Conservation (phyloP, 2,329 filamentous ascomycete species). For the Tothia fuscella region DNA sequence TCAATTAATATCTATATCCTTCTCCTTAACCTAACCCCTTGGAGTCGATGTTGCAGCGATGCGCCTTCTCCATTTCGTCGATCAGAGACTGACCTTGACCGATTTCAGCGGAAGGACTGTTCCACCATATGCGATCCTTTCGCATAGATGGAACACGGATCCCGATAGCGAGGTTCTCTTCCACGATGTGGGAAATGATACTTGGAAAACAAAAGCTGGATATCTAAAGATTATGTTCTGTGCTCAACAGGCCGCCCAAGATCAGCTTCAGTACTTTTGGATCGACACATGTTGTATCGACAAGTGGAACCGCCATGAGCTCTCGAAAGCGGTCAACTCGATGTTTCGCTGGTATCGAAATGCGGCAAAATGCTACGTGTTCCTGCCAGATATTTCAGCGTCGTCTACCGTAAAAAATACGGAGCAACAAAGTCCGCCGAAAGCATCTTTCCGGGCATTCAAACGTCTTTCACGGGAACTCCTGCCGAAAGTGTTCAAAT, state of each 20-base stretch:
- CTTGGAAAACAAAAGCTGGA: slow-evolving; percentile 11
- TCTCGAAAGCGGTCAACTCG: slow-evolving; percentile 10
- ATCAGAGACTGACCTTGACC: too few relatives aligned
- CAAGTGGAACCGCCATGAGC: slow-evolving; percentile 8
- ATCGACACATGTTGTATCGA: slow-evolving; percentile 11
- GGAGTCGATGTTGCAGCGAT: too few relatives aligned
- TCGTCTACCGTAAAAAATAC: too few relatives aligned
- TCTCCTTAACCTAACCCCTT: too few relatives aligned
- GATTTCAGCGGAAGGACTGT: too few relatives aligned
- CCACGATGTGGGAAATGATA: neutral
- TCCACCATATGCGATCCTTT: slow-evolving; percentile 7
- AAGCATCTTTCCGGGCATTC: too few relatives aligned
- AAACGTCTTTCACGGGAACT: too few relatives aligned
- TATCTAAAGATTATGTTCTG: slow-evolving; percentile 16
- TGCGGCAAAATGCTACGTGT: slow-evolving; percentile 8
- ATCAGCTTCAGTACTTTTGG: slow-evolving; percentile 12
- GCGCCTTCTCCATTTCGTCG: too few relatives aligned
- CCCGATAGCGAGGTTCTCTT: neutral
- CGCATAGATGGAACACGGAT: slow-evolving; percentile 6
- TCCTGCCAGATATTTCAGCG: slow-evolving; percentile 7
- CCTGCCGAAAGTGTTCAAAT: too few relatives aligned
- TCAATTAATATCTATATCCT: too few relatives aligned
- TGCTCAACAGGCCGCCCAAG: slow-evolving; percentile 13
- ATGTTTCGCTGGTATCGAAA: slow-evolving; percentile 11
- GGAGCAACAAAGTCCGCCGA: too few relatives aligned